Base-by-base conservation (phyloP, 768 basidiomycete species). In the Melanogaster broomeanus region DNA sequence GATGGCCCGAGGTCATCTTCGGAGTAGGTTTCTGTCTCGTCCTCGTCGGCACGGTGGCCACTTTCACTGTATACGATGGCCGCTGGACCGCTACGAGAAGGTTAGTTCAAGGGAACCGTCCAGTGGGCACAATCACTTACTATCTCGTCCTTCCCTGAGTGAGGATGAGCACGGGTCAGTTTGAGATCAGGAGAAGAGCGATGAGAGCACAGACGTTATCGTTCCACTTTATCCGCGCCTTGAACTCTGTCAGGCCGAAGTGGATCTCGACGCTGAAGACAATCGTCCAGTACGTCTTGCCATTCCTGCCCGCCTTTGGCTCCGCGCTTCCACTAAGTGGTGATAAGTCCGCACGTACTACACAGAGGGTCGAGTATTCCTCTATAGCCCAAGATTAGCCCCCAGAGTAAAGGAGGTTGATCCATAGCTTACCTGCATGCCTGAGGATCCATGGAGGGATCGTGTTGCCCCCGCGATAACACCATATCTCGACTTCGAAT, bases 401-500 rank as follows among this genome's bases (percentile, higher is more conserved):
- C n/a, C 3, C 2, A 21, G 25, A 16, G 51, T 30, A 41, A 48
- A 53, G 13, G 12, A 8, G 6, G 12, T 15, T 18, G 21, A 9
- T 16, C 25, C 21, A 37, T 15, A 42, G 40, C 31, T 12, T 61
- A 78, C 59, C 61, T 52, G 79, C 77, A 15, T 79, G 71, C 48
- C 88, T 73, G 41, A 82, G 74, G 46, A 91, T 90, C 88, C 88
- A 90, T 57, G 83, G 80, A 1, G 88, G 88, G 30, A 85, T 72
- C 7, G 69, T 73, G 56, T 85, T 81, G 40, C 85, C 85, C n/a
- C 88, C 88, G 61, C 88, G 75, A 68, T 81, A 91, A 63, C 88
- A 90, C 88, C 88, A 90, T 57, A 91, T 79, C 65, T 90, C 88
- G 24, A 90, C 88, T 63, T 90, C 88, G 57, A 91, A 90, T 16